phyloP scores from a whole-genome alignment of 805 yeast species.

The Schwanniomyces polymorphus region DNA sequence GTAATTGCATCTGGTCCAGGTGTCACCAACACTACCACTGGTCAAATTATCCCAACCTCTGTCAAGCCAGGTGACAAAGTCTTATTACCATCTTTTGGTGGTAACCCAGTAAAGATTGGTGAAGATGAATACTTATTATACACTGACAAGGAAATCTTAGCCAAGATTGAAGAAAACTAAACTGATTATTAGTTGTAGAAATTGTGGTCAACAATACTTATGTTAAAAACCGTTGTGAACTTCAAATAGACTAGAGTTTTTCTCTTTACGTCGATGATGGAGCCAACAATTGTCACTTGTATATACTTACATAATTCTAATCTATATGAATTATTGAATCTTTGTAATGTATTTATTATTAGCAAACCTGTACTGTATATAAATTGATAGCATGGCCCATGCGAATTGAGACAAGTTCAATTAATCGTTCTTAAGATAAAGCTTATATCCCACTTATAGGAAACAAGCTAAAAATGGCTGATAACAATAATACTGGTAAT shows the following conservation, averaged over 20 bases:
- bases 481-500: slow-evolving; percentile 4
- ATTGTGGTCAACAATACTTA: background rate
- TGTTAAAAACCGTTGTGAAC: background rate
- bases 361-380: background rate
- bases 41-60: slow-evolving; percentile 68
- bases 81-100: slow-evolving; percentile 92
- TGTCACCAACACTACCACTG: slow-evolving; percentile 64
- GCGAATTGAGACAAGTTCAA: background rate
- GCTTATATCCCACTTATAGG: background rate
- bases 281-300: background rate
- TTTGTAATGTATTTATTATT: background rate
- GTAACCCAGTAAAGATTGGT: slow-evolving; percentile 83
- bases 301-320: background rate
- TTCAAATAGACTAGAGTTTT: background rate
- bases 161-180: slow-evolving; percentile 63
- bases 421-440: background rate
- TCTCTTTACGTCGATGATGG: background rate
- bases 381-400: background rate
- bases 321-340: background rate
- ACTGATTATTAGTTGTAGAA: background rate
- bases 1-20: slow-evolving; percentile 98
- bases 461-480: slow-evolving; percentile 4
- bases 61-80: slow-evolving; percentile 93
- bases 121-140: slow-evolving; percentile 80
- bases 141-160: slow-evolving; percentile 93